Evolutionary conservation across 2,329 filamentous ascomycete genomes (phyloP).

Genomic region (Calonectria fujianensis): DNA sequence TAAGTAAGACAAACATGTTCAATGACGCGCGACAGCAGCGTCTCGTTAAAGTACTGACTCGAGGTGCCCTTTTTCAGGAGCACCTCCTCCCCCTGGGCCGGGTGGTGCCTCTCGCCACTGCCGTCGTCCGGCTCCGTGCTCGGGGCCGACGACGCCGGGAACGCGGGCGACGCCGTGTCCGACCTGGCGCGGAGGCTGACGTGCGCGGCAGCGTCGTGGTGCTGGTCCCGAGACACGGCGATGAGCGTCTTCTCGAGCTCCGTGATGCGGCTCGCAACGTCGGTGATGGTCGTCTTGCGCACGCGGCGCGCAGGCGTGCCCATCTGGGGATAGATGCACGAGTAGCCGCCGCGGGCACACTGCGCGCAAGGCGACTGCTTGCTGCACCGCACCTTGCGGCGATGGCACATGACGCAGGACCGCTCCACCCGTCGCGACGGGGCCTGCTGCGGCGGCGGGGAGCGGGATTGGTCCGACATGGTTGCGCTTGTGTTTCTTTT

Average conservation of each 20-base stretch:
- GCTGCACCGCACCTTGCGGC: conserved; percentile 82
- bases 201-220: neutral
- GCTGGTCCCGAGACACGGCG: conserved; percentile 39
- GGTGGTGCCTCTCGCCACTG: conserved; percentile 3
- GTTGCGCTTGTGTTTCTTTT: neutral
- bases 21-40: conserved; percentile 59
- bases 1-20: conserved; percentile 54
- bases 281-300: conserved; percentile 57
- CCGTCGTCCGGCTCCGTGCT: conserved; percentile 8
- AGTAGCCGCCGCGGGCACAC: conserved; percentile 70
- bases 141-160: neutral
- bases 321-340: conserved; percentile 57
- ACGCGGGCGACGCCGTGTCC: neutral
- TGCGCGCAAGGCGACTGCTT: conserved; percentile 82
- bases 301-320: conserved; percentile 52
- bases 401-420: conserved; percentile 65
- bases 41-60: conserved; percentile 62
- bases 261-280: conserved; percentile 61
- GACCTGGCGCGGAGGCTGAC: neutral
- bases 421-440: conserved; percentile 47
- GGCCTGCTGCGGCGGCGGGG: conserved; percentile 19
- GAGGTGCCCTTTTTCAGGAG: conserved; percentile 58
- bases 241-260: conserved; percentile 58
- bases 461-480: conserved; percentile 33
- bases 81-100: conserved; percentile 49